Evolutionary conservation across 306 rosid genomes (phyloP), one percentile per base, ranked within the genome.

Genomic region (Comarum palustre): DNA sequence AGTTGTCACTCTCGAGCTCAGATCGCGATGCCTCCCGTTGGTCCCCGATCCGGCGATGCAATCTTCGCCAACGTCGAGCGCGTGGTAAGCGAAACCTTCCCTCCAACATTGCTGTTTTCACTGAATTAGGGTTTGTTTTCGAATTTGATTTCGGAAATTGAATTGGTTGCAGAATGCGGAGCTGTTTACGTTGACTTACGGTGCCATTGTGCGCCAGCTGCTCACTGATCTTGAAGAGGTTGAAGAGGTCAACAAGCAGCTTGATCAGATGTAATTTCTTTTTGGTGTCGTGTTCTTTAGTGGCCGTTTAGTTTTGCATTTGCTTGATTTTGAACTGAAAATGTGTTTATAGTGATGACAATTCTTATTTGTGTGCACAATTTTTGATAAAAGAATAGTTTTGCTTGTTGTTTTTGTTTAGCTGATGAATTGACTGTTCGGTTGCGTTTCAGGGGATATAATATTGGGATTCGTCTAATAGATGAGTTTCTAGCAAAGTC

Each of bases 401-500:
- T 46, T 39, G 27, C 32, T 38, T 17, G 20, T 4, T 16, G 51
- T 24, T 29, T 45, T 10, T 17, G 29, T 46, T 52, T 14, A 68
- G 73, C 27, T 58, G 8, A n/a, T 68, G 11, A 8, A 39, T 39
- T 0, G 11, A 39, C 42, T 12, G 10, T 45, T 57, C 25, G 66
- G 48, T 79, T 79, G 34, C 42, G 36, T 73, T 85, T 74, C 88
- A 94, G 97, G 96, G 99, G 97, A 39, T 94, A 91, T 75, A 94
- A 94, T 66, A 94, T 94, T 70, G 99, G 99, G 77, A 88, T 87
- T 81, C 90, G 99, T 68, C 79, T 94, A 76, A 81, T 94, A 58
- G 99, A 94, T 78, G 99, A 94, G 81, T 94, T 94, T 86, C 84
- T 94, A n/a, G 98, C 98, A 48, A 94, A 94, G 79, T 94, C 98